Evolutionary conservation across 2,329 filamentous ascomycete genomes (phyloP).

Genomic region (Neophaeococcomyces mojaviensis): DNA sequence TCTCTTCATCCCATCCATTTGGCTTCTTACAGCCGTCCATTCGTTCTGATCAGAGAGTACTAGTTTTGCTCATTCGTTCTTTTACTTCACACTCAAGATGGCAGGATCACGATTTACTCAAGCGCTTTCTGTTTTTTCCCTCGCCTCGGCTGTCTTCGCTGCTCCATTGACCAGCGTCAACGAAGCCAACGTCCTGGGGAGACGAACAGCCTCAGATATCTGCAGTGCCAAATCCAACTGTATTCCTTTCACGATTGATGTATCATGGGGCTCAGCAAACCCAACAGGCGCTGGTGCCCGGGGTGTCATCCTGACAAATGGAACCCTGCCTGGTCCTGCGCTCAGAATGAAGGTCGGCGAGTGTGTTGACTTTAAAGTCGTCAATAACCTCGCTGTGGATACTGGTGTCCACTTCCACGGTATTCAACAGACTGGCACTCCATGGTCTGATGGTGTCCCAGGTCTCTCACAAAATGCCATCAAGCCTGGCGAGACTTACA

Average conservation of each 20-base stretch:
- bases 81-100: constrained; percentile 3
- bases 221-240: constrained; percentile 34
- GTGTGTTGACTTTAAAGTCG: constrained; percentile 59
- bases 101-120: constrained; percentile 4
- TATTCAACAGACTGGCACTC: constrained; percentile 68
- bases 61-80: background rate
- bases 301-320: constrained; percentile 64
- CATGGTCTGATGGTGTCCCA: constrained; percentile 64
- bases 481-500: constrained; percentile 54
- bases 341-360: constrained; percentile 70
- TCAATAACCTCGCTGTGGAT: constrained; percentile 59
- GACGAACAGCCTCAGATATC: constrained; percentile 35
- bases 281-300: constrained; percentile 38
- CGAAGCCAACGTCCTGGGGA: constrained; percentile 32
- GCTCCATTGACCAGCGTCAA: constrained; percentile 4
- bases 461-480: constrained; percentile 63
- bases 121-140: constrained; percentile 1
- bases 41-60: background rate
- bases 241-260: constrained; percentile 26
- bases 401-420: constrained; percentile 71
- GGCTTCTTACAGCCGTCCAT: constrained; percentile 1
- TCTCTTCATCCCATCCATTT: background rate
- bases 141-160: constrained; percentile 4
- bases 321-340: constrained; percentile 64
- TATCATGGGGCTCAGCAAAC: constrained; percentile 29